Evolutionary conservation across 2,329 filamentous ascomycete species (phyloP), one percentile per base, ranked within the genome.

Genomic region (Colletotrichum sp.): DNA sequence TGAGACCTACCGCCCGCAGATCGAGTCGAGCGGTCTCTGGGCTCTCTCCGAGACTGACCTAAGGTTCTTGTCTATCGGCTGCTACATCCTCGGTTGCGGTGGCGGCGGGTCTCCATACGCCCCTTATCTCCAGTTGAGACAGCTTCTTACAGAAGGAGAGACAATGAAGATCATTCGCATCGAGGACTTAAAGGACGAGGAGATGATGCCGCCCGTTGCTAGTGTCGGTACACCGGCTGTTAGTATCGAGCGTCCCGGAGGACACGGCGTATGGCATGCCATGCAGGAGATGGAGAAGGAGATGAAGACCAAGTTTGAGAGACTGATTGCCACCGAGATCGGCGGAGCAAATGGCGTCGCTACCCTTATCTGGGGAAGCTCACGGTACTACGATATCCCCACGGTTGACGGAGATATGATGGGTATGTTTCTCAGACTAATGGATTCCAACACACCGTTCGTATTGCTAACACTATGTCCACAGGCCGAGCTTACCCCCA

Each of bases 311-410:
- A 69, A 26, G 61, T 74, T 74, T 13, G 71, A 78, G 57, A 72
- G 74, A 8, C 69, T 80, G 9, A 76, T 81, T 12, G 74, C 77
- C 7, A 76, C 80, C 3, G 81, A 82, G 74, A 91, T 92, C 57
- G 90, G 90, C 1, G 90, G 90, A 2, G 86, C 86, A 5, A 91
- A 92, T 75, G 89, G 89, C 0, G 81, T 90, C 9, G 84, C 80
- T 79, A 85, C 75, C 32, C 84, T 80, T 82, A 85, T 78, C 80
- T 85, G 71, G 81, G 86, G 71, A 77, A 85, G 76, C 80, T 87
- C 80, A 5, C 75, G 77, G 13, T 80, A 80, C 48, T 86, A 87
- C 48, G 81, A 84, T 59, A 76, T 82, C 4, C 82, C 84, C 1
- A 79, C 81, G 7, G 80, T 86, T 2, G 85, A 86, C 65, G 84